Base-by-base conservation (phyloP, 805 yeast genomes). In the Grigorovia jiainica region DNA sequence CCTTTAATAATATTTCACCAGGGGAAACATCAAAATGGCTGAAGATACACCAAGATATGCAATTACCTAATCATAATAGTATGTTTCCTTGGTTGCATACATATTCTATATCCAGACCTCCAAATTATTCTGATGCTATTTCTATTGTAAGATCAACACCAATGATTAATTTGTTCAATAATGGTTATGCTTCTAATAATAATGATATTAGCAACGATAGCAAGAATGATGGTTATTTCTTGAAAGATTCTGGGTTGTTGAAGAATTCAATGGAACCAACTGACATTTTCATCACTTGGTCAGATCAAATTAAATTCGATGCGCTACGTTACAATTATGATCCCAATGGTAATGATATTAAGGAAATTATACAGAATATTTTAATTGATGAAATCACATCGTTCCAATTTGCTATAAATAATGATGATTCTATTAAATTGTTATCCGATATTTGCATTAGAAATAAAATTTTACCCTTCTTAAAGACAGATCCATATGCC, bases 81-180 rank as follows among this genome's bases (percentile, higher is more conserved):
- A 75, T 89, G 71, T 89, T 87, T 52, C 97, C 97, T 0, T 87
- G 96, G 96, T 67, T 86, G 20, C 95, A 89, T 58, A 92, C 95
- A 1, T 66, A 83, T 35, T 77, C 80, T 47, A 68, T 67, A 11
- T 67, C 70, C 29, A 76, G 78, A 52, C 64, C 70, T 34, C 74
- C 79, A 19, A 82, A 77, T 52, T 61, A 71, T 35, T 70, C 58
- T 65, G 76, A 60, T 51, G 62, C 52, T 18, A 27, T 52, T 23
- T 51, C 65, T 3, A 52, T 58, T 7, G 63, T 64, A 35, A 58
- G 69, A 13, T 52, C 58, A 13, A 51, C 44, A 31, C 49, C 50
- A 13, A 40, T 47, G 27, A 19, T 46, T 23, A 34, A 32, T n/a
- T 31, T 17, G 8, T n/a, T n/a, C n/a, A 47, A 15, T 36, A 42